phyloP scores from a whole-genome alignment of 768 basidiomycete genomes.

The Kwoniella pini region DNA sequence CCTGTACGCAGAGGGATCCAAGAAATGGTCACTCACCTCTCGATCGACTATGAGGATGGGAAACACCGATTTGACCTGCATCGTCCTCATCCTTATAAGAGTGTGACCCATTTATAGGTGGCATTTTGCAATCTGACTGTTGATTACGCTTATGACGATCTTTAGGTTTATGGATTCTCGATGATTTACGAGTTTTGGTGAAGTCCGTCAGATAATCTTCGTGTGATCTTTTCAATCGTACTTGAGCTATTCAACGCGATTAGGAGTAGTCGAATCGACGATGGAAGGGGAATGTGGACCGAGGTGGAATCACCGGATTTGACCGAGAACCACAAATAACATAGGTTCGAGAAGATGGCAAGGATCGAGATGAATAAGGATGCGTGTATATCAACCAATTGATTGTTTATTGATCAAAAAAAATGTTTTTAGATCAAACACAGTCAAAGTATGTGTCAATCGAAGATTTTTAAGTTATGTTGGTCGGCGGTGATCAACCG shows the following conservation, averaged over 20 bases:
- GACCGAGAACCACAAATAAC: no score
- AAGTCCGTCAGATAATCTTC: neutral
- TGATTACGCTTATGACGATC: neutral
- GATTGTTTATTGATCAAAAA: no score
- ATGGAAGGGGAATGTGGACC: neutral
- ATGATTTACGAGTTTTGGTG: neutral
- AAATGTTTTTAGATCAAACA: no score
- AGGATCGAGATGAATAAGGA: no score
- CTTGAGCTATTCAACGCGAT: neutral
- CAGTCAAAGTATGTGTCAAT: no score
- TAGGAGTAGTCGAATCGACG: neutral
- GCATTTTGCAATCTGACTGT: neutral
- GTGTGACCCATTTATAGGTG: neutral
- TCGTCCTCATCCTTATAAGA: neutral
- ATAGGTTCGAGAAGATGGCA: no score
- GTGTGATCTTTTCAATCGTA: neutral
- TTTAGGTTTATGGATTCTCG: neutral
- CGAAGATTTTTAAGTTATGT: no score
- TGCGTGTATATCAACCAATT: no score
- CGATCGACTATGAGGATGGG: neutral
- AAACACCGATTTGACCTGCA: neutral
- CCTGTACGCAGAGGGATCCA: neutral
- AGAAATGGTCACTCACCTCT: neutral
- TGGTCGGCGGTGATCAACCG: no score
- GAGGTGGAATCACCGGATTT: no score